Conservation (phyloP, 73 alveolate species). For the Tetrahymena borealis region DNA sequence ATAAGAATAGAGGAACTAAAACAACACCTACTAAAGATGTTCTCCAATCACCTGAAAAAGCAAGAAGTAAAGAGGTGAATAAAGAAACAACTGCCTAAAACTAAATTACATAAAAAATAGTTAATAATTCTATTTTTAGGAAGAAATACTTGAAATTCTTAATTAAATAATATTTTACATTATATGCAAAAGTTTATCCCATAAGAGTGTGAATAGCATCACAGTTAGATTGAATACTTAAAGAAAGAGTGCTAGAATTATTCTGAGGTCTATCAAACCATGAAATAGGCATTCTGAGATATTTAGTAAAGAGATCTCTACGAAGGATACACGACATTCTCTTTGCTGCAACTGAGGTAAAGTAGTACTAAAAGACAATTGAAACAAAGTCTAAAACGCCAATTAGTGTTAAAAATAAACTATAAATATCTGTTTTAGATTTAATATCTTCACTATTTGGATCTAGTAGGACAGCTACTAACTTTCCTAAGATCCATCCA, state of each 20-base stretch:
- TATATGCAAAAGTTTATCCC: slow-evolving; percentile 25
- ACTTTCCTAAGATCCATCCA: not conserved
- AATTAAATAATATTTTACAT: too few relatives aligned
- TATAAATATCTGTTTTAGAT: slow-evolving; percentile 15
- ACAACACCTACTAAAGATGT: not conserved
- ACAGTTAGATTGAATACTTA: slow-evolving; percentile 22
- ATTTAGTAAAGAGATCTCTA: slow-evolving; percentile 11
- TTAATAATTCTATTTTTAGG: too few relatives aligned
- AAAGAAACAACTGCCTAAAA: too few relatives aligned
- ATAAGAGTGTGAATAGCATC: slow-evolving; percentile 19
- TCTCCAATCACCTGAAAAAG: not conserved
- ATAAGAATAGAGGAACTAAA: not conserved
- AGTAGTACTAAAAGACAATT: not conserved
- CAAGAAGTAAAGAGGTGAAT: too few relatives aligned
- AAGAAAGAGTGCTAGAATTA: slow-evolving; percentile 22
- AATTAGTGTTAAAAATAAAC: slow-evolving; percentile 4
- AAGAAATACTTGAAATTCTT: slow-evolving; percentile 9
- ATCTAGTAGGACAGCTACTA: not conserved
- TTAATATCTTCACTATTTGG: slow-evolving; percentile 15
- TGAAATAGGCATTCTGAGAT: slow-evolving; percentile 20
- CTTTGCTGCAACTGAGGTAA: slow-evolving; percentile 8
- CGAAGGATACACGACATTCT: not conserved
- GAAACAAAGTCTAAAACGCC: slow-evolving; percentile 18
- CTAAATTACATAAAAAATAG: too few relatives aligned
- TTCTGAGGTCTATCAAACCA: slow-evolving; percentile 32